Percentiles rank a stretch among this genome's conserved stretches.
phyloP scores from a whole-genome alignment of 331 rosid species.

The Malus hybrid region DNA sequence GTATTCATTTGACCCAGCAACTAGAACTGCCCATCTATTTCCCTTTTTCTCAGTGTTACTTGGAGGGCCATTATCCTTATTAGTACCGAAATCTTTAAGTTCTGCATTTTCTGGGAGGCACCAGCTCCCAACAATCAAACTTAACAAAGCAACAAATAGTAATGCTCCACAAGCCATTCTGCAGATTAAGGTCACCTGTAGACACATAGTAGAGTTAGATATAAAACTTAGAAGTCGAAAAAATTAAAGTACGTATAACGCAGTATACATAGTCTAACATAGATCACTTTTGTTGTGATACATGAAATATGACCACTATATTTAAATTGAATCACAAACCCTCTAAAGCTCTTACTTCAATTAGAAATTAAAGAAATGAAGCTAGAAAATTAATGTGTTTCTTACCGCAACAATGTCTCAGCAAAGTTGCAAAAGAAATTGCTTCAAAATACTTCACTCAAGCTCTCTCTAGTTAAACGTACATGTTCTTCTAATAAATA shows the following conservation, averaged over 20 bases:
- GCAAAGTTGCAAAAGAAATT: not conserved
- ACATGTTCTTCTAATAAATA: not conserved
- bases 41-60: not conserved
- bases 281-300: not conserved
- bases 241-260: not conserved
- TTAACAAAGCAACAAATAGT: not conserved
- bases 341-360: not conserved
- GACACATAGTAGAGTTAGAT: not conserved
- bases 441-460: not conserved
- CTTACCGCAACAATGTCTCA: not conserved
- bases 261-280: not conserved
- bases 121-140: not conserved
- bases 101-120: not conserved
- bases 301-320: not conserved
- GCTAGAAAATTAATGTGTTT: not conserved
- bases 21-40: constrained; percentile 56
- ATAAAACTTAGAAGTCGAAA: not conserved
- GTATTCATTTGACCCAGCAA: constrained; percentile 53
- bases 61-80: not conserved
- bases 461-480: not conserved
- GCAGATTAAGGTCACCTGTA: not conserved
- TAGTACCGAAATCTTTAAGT: not conserved
- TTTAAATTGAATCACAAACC: not conserved
- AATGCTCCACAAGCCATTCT: not conserved
- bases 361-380: not conserved